phyloP scores from a whole-genome alignment of 768 basidiomycete genomes.

The Lactifluus pinguis region DNA sequence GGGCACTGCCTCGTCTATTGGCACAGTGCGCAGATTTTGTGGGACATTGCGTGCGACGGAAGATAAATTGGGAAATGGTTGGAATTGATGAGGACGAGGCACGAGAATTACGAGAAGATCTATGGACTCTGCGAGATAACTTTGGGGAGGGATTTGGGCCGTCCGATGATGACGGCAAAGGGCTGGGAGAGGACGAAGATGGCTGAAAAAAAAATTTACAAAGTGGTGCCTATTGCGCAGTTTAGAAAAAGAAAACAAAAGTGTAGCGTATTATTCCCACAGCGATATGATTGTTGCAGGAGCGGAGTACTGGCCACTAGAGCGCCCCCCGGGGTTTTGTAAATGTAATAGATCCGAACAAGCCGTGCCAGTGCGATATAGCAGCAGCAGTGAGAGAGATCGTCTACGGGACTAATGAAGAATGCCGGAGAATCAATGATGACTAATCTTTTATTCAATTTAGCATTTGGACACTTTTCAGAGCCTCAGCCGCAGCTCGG shows the following conservation, averaged over 20 bases:
- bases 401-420: no score
- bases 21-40: constrained; percentile 43
- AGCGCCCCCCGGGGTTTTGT: not conserved
- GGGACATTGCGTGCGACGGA: constrained; percentile 30
- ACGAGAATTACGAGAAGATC: constrained; percentile 8
- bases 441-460: no score
- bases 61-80: constrained; percentile 10
- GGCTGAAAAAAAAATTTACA: not conserved
- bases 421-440: no score
- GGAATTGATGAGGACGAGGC: constrained; percentile 15
- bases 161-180: not conserved
- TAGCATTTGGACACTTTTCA: no score
- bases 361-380: no score
- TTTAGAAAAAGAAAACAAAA: not conserved
- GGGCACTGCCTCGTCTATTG: constrained; percentile 34
- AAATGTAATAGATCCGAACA: no score
- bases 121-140: constrained; percentile 17
- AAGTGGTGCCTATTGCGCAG: not conserved
- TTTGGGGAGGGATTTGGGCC: constrained; percentile 1
- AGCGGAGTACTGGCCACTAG: not conserved
- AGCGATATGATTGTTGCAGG: not conserved
- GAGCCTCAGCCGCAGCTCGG: not conserved
- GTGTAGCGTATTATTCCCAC: not conserved
- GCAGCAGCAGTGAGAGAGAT: no score
- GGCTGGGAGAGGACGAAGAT: constrained; percentile 10